Evolutionary conservation across 78 protist species (phyloP).

Genomic region (Speleostelium caveatum): DNA sequence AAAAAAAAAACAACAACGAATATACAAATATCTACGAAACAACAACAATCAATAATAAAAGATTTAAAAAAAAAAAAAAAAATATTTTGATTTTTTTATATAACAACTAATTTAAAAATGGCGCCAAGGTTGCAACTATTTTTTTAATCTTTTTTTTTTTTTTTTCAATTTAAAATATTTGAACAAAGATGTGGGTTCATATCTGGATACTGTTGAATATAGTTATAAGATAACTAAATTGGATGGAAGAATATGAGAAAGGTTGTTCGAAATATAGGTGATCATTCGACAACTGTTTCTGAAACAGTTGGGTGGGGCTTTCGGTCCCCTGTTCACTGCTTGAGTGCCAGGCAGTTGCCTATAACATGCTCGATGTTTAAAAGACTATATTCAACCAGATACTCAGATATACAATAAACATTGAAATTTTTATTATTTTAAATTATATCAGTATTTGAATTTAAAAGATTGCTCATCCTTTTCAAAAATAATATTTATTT

Average conservation of each 20-base stretch:
- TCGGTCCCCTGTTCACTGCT: neutral
- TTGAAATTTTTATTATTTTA: too few species aligned
- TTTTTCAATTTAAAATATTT: too few species aligned
- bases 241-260: too few species aligned
- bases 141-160: too few species aligned
- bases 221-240: neutral
- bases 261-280: neutral
- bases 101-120: too few species aligned
- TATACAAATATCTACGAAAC: too few species aligned
- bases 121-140: neutral
- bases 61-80: too few species aligned
- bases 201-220: too few species aligned
- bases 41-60: neutral
- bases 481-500: neutral
- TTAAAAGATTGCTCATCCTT: neutral
- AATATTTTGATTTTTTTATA: too few species aligned
- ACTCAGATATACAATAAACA: neutral
- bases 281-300: neutral
- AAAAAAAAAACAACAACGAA: neutral
- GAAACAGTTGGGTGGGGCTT: neutral
- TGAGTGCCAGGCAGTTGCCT: neutral
- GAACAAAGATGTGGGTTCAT: neutral
- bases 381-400: neutral
- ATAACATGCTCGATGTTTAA: neutral
- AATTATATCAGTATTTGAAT: neutral